Conservation (phyloP, 495 filamentous ascomycete genomes). For the Neurospora africana region DNA sequence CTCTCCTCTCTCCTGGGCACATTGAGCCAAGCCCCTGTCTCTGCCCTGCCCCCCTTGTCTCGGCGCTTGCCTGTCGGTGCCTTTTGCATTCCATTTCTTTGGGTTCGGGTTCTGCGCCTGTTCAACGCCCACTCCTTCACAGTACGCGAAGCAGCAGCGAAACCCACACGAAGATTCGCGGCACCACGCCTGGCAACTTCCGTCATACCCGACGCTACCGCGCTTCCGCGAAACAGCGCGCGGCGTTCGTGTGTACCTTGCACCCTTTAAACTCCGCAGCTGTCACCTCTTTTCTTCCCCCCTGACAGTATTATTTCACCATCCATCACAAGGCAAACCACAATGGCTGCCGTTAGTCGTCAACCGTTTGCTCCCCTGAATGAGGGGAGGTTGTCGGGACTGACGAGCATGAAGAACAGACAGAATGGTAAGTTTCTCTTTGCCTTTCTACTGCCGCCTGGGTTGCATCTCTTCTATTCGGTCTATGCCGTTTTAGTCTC, state of each 20-base stretch:
- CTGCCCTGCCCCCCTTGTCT: background rate
- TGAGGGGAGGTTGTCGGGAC: constrained; percentile 39
- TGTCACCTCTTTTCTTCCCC: background rate
- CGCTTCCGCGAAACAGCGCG: background rate
- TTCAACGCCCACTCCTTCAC: background rate
- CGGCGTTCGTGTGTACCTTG: background rate
- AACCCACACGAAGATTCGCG: background rate
- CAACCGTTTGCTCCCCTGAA: constrained; percentile 50
- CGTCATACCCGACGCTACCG: background rate
- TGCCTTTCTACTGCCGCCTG: background rate
- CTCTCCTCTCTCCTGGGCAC: background rate
- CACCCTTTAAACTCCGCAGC: background rate
- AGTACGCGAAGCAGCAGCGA: background rate
- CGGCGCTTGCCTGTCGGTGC: background rate
- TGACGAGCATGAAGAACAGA: constrained; percentile 50
- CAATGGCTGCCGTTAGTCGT: constrained; percentile 37
- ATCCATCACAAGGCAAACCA: constrained; percentile 4
- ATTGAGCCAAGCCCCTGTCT: background rate
- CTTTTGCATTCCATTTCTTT: background rate
- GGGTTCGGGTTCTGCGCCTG: background rate
- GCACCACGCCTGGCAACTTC: background rate
- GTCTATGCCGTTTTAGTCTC: constrained; percentile 4
- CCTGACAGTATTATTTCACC: background rate
- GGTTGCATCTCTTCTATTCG: background rate
- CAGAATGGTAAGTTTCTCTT: constrained; percentile 49